These are phyloP conservation scores for Dactylellina cionopaga DNA, from an alignment of 2,329 filamentous ascomycete species.

Conservation along the genomic window DNA sequence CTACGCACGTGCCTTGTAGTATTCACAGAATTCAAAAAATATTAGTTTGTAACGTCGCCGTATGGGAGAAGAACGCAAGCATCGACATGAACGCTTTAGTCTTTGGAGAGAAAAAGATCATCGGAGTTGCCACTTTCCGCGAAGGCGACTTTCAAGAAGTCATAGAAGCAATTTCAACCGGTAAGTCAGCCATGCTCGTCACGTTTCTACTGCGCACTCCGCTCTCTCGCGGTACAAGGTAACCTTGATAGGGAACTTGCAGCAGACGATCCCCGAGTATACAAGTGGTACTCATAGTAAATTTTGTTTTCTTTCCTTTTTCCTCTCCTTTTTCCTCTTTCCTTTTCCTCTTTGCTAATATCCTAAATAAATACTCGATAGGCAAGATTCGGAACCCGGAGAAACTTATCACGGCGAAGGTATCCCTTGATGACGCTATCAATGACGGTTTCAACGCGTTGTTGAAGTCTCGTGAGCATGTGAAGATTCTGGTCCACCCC, in stretches of 20 bases:
- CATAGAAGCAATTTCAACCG: constrained; percentile 45
- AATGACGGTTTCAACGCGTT: constrained; percentile 41
- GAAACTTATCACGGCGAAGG: constrained; percentile 42
- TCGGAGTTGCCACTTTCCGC: constrained; percentile 35
- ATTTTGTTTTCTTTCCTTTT: too few species aligned
- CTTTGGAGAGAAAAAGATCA: constrained; percentile 45
- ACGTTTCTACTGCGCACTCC: constrained; percentile 18
- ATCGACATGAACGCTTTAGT: constrained; percentile 44
- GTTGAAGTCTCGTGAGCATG: constrained; percentile 46
- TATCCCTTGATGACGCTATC: constrained; percentile 28
- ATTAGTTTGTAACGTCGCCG: constrained; percentile 44
- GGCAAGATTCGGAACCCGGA: constrained; percentile 48
- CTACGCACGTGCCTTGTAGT: not conserved
- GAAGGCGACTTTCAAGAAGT: constrained; percentile 49
- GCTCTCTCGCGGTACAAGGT: too few species aligned
- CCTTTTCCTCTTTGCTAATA: constrained; percentile 9
- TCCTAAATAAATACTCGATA: constrained; percentile 1
- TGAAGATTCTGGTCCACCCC: constrained; percentile 49
- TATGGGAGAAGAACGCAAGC: constrained; percentile 44
- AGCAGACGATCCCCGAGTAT: constrained; percentile 13
- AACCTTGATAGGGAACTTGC: constrained; percentile 23
- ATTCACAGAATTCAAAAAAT: not conserved
- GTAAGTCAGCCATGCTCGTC: too few species aligned
- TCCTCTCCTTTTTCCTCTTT: not conserved
- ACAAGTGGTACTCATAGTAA: not conserved